Evolutionary conservation across 2,329 filamentous ascomycete genomes (phyloP).

Genomic region (Berkeleyomyces rouxiae): DNA sequence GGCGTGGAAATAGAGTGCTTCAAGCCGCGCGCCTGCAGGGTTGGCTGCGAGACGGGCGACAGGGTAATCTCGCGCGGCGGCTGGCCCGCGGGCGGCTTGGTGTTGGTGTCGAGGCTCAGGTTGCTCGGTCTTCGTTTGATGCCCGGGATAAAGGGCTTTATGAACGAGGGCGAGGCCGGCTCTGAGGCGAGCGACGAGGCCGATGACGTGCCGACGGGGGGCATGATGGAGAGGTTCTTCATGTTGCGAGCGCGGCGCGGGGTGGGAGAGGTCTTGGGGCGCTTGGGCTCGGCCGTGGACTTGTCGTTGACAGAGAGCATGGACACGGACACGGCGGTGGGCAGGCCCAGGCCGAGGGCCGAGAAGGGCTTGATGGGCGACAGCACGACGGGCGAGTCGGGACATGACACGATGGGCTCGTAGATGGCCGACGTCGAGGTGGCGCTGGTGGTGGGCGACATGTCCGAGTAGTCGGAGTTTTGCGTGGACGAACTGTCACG

Average conservation of each 20-base stretch:
- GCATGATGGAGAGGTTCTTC: slow-evolving; percentile 69
- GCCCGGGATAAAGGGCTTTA: slow-evolving; percentile 57
- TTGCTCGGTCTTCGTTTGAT: slow-evolving; percentile 62
- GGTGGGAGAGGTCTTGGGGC: slow-evolving; percentile 51
- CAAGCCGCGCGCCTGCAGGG: slow-evolving; percentile 43
- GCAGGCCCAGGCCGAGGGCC: slow-evolving; percentile 35
- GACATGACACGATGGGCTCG: slow-evolving; percentile 82
- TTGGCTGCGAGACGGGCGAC: slow-evolving; percentile 39
- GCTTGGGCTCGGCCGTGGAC: slow-evolving; percentile 23
- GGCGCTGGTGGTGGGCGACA: slow-evolving; percentile 87
- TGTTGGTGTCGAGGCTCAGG: slow-evolving; percentile 58
- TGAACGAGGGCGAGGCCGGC: slow-evolving; percentile 59
- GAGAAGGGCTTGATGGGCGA: slow-evolving; percentile 55
- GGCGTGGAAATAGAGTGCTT: slow-evolving; percentile 54
- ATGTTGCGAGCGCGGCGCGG: slow-evolving; percentile 63
- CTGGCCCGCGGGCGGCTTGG: slow-evolving; percentile 35
- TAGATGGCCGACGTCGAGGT: slow-evolving; percentile 80
- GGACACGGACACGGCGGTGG: slow-evolving; percentile 19
- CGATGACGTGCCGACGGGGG: slow-evolving; percentile 31
- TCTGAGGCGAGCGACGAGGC: slow-evolving; percentile 39
- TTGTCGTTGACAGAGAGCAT: slow-evolving; percentile 29
- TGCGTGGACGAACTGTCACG: slow-evolving; percentile 38
- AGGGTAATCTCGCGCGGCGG: slow-evolving; percentile 36
- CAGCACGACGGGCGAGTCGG: slow-evolving; percentile 69
- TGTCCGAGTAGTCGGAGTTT: slow-evolving; percentile 76